Base-by-base conservation (phyloP, 345 rosid genomes). In the Salix purpurea region DNA sequence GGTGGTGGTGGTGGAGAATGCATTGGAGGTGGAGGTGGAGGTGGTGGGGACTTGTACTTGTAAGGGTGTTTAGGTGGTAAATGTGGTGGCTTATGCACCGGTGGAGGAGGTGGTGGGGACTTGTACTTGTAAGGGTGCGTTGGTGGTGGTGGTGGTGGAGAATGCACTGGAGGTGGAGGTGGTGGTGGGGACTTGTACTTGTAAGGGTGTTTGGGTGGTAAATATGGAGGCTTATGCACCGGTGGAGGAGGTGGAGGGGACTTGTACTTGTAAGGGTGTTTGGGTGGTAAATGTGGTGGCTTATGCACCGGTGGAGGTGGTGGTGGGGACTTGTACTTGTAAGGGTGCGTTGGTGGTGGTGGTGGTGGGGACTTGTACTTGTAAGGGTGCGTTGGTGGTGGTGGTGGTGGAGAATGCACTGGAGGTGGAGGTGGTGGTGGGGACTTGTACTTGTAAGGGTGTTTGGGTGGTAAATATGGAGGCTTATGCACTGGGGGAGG, bases 281-380 rank as follows among this genome's bases (percentile, higher is more conserved):
- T 4, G 1, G 62, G 62, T 9, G 62, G 62, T 39, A 7, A 2
- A 8, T 7, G 10, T 7, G 26, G 26, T 0, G 61, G 24, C 7
- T n/a, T 19, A 1, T n/a, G 26, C 13, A n/a, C 62, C 0, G 84
- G 84, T 7, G 76, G 73, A 8, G 76, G 76, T 0, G 65, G 74
- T 7, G 65, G 74, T 1, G 30, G 85, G 0, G 77, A 80, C 2
- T 73, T 72, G 64, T 36, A 78, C 8, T 56, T 5, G 9, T 79
- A 23, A 28, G 82, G 87, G 8, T 86, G 85, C 1, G 80, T 78
- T 6, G 87, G 85, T 21, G 91, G 84, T 21, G 61, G 76, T 0
- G 66, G 74, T 8, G 66, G 74, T 1, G 30, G 85, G 0, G 77
- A 80, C 2, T 73, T 72, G 64, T 36, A 78, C 8, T 56, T 5